A percentile compares a stretch with the other conserved stretches of the same genome.
These are phyloP conservation scores for Fraxinus nigra DNA, from an alignment of 305 asterid genomes.

Conservation along the genomic window DNA sequence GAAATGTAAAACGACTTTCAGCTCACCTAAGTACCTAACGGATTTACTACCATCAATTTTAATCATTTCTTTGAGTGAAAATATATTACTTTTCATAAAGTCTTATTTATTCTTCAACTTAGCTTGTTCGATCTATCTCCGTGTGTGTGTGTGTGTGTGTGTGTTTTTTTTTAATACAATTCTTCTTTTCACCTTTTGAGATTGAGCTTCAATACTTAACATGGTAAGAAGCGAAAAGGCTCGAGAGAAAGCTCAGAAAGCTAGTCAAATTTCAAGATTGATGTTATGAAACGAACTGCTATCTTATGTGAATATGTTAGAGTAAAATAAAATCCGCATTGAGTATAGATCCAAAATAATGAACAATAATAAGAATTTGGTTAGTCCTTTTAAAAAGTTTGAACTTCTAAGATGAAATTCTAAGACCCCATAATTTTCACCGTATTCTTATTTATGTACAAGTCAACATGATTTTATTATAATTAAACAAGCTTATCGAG, in stretches of 20 bases:
- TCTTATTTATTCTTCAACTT: background rate
- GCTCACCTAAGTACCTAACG: slow-evolving; percentile 35
- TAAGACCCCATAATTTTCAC: no score
- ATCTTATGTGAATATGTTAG: background rate
- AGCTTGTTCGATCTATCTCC: background rate
- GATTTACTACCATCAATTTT: background rate
- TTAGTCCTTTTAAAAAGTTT: no score
- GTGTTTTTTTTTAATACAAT: no score
- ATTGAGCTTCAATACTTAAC: background rate
- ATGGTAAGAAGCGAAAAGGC: background rate
- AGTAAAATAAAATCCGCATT: no score
- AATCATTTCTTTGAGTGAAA: background rate
- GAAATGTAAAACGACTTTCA: slow-evolving; percentile 28
- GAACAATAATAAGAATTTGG: background rate
- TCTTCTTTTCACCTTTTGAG: no score
- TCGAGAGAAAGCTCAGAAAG: background rate
- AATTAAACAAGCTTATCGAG: background rate
- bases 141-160: no score
- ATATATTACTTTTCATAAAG: no score
- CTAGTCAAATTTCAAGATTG: background rate
- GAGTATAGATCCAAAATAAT: background rate
- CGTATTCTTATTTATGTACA: background rate
- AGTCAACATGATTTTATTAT: background rate
- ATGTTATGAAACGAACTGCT: background rate
- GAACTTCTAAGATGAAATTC: background rate